Base-by-base conservation (phyloP, 2,329 filamentous ascomycete genomes). In the Nemania sp. region DNA sequence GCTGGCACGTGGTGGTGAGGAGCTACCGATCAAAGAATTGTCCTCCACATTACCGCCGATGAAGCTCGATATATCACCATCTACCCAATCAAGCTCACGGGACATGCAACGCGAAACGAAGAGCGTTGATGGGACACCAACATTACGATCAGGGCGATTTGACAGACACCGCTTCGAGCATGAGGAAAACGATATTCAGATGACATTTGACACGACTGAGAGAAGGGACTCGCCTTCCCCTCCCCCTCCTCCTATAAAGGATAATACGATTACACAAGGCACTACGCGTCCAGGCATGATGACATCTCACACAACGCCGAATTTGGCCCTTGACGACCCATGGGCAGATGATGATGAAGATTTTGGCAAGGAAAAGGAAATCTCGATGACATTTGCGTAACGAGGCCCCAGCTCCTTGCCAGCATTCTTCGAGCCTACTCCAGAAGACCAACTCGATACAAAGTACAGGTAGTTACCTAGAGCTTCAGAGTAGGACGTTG, bases 41-140 rank as follows among this genome's bases (percentile, higher is more conserved):
- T 82, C 94, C 71, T 91, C 89, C 44, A 97, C 92, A 1, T 76
- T 97, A 20, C 92, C 93, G 40, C 90, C 92, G 0, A 95, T 97
- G 81, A 94, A 91, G 69, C 80, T 97, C 52, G 82, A 88, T 56
- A 64, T 86, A 26, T 66, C 72, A 5, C 65, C 72, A 1, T 59
- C 70, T 1, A 68, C 73, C n/a, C 57, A 67, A 1, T 68, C 73
- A 15, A 68, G 63, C 23, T 66, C 68, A 22, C 62, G 72, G 15
- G 66, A 70, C 34, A 64, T 54, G 3, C 63, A 80, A 17, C 73
- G 76, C 42, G 76, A 76, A 62, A 76, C 76, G 2, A 76, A 73
- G 67, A 82, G 78, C 64, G 74, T 75, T 17, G 76, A 80, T 17
- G 68, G 65, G 15, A 67, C 69, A 7, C 65, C 66, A 4, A 69